phyloP scores from a whole-genome alignment of 139 green algal species.

The Chlorella sp. region DNA sequence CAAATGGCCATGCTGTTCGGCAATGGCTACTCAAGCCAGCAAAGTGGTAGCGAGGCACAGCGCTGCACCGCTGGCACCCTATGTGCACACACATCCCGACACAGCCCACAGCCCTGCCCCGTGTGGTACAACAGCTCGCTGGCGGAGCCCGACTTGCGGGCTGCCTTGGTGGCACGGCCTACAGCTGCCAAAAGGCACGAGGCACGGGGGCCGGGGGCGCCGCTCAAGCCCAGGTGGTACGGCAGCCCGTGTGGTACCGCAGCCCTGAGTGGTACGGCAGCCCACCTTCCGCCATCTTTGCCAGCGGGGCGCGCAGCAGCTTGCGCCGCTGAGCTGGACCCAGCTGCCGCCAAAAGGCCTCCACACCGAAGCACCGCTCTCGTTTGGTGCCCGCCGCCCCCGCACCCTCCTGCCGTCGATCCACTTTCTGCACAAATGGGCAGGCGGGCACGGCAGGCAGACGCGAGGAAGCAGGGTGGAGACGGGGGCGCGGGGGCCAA shows the following conservation, averaged over 20 bases:
- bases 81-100: neutral
- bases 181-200: too few species aligned
- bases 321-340: neutral
- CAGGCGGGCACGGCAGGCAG: neutral
- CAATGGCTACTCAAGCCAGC: neutral
- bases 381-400: slow-evolving; percentile 20
- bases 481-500: too few species aligned
- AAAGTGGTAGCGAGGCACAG: neutral
- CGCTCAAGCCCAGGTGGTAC: too few species aligned
- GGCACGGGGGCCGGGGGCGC: too few species aligned
- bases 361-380: slow-evolving; percentile 37
- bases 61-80: neutral
- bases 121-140: too few species aligned
- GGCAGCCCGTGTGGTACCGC: too few species aligned
- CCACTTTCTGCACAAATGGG: neutral
- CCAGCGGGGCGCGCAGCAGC: slow-evolving; percentile 30
- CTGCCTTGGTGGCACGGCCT: too few species aligned
- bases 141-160: too few species aligned
- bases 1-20: neutral
- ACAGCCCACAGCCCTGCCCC: neutral
- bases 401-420: neutral
- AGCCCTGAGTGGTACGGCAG: too few species aligned
- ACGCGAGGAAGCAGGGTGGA: too few species aligned
- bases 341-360: slow-evolving; percentile 42
- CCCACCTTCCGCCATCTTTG: slow-evolving; percentile 36